A percentile compares a stretch with the other conserved stretches of the same genome.
phyloP scores from a whole-genome alignment of 768 basidiomycete species.

The Phanerochaete carnosa region DNA sequence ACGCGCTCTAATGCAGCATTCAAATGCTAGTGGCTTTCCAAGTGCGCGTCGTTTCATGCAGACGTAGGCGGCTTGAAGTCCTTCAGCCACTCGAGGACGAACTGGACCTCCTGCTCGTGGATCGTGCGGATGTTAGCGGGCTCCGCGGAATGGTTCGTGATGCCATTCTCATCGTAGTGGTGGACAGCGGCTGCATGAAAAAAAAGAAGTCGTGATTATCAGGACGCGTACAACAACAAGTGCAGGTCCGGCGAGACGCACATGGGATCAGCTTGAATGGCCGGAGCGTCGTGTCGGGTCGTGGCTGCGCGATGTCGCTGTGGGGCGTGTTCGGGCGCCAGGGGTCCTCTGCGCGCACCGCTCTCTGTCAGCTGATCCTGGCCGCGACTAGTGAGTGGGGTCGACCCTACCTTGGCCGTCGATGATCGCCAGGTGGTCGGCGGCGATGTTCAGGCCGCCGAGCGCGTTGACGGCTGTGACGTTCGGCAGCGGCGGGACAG shows the following conservation, averaged over 20 bases:
- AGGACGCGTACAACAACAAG: neutral
- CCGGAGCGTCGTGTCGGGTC: conserved; percentile 65
- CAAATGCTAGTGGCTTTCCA: neutral
- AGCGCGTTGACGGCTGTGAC: conserved; percentile 76
- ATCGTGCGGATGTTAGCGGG: conserved; percentile 76
- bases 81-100: conserved; percentile 73
- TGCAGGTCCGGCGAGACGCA: conserved; percentile 31
- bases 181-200: conserved; percentile 51
- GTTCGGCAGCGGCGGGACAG: conserved; percentile 70
- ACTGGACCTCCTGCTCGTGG: conserved; percentile 74
- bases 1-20: neutral
- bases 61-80: conserved; percentile 26
- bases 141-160: conserved; percentile 55
- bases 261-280: conserved; percentile 88
- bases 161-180: conserved; percentile 75
- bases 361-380: neutral
- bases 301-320: conserved; percentile 60
- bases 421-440: conserved; percentile 81
- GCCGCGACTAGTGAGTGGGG: too few species aligned
- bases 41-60: neutral
- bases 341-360: conserved; percentile 61
- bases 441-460: conserved; percentile 78
- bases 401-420: conserved; percentile 65
- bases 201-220: neutral
- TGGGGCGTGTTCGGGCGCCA: conserved; percentile 88